Percentiles rank a stretch among this genome's conserved stretches.
These are phyloP conservation scores for Dictyostelium capitatum DNA, from an alignment of 78 protist genomes.

Conservation along the genomic window DNA sequence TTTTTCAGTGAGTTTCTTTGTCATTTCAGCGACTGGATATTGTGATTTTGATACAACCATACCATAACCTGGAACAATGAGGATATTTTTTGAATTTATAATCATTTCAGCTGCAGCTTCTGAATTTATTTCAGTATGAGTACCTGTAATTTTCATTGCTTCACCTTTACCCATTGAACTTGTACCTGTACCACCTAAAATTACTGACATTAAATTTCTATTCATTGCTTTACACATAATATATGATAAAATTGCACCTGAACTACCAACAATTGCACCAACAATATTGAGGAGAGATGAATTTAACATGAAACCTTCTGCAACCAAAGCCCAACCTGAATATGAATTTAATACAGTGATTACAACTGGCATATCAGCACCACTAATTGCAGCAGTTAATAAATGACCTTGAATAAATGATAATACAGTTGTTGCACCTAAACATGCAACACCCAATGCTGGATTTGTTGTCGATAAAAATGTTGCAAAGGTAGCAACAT, in stretches of 20 bases:
- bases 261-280: conserved; percentile 97
- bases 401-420: conserved; percentile 91
- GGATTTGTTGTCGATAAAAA: conserved; percentile 64
- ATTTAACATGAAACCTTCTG: conserved; percentile 94
- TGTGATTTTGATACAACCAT: conserved; percentile 97
- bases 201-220: conserved; percentile 92
- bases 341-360: conserved; percentile 97
- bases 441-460: conserved; percentile 45
- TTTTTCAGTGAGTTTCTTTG: conserved; percentile 65
- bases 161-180: conserved; percentile 36
- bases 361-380: conserved; percentile 99
- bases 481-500: conserved; percentile 40
- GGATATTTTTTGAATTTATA: conserved; percentile 57
- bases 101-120: conserved; percentile 43
- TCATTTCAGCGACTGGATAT: conserved; percentile 93
- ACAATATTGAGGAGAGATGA: conserved; percentile 90
- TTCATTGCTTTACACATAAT: conserved; percentile 99
- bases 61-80: conserved; percentile 99
- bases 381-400: conserved; percentile 94
- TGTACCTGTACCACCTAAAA: conserved; percentile 96
- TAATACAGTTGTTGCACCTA: conserved; percentile 48
- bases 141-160: conserved; percentile 64
- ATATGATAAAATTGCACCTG: conserved; percentile 98
- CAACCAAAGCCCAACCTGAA: conserved; percentile 95
- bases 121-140: conserved; percentile 39